Conservation (phyloP, 31 red algal species). For the Odonthalia washingtoniensis region DNA sequence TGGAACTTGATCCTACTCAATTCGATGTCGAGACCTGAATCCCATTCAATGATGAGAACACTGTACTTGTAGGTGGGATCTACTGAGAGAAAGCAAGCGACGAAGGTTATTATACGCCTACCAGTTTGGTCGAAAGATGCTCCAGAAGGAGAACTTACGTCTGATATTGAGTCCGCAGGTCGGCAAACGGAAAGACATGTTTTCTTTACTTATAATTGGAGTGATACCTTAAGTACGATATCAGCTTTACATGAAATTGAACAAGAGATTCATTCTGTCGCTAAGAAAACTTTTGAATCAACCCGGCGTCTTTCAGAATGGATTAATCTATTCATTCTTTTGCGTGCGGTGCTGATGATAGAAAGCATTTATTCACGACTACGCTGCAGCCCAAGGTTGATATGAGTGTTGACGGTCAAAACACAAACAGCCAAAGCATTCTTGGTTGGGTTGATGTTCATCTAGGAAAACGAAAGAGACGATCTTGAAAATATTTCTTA, state of each 20-base stretch:
- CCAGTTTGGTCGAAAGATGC: too few species aligned
- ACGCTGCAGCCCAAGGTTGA: conserved; percentile 66
- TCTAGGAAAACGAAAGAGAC: too few species aligned
- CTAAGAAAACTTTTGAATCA: not conserved
- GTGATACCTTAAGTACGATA: conserved; percentile 74
- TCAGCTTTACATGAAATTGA: conserved; percentile 49
- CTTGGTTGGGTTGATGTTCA: too few species aligned
- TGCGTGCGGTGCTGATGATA: conserved; percentile 53
- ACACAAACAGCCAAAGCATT: not conserved
- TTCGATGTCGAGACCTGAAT: too few species aligned
- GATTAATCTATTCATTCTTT: conserved; percentile 36
- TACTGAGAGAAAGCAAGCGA: too few species aligned
- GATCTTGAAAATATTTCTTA: too few species aligned
- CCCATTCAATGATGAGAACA: too few species aligned
- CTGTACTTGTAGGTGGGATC: too few species aligned
- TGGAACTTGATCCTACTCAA: too few species aligned
- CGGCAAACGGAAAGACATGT: conserved; percentile 34
- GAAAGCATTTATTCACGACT: conserved; percentile 56
- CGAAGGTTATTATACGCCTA: too few species aligned
- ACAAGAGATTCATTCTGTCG: conserved; percentile 12
- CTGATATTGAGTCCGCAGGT: not conserved
- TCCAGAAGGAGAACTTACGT: too few species aligned
- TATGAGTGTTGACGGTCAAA: too few species aligned
- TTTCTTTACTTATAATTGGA: conserved; percentile 72
- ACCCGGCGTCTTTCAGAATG: not conserved